A percentile compares a stretch with the other conserved stretches of the same genome.
phyloP scores from a whole-genome alignment of 1,284 basidiomycete species.

The Puccinia novopanici region DNA sequence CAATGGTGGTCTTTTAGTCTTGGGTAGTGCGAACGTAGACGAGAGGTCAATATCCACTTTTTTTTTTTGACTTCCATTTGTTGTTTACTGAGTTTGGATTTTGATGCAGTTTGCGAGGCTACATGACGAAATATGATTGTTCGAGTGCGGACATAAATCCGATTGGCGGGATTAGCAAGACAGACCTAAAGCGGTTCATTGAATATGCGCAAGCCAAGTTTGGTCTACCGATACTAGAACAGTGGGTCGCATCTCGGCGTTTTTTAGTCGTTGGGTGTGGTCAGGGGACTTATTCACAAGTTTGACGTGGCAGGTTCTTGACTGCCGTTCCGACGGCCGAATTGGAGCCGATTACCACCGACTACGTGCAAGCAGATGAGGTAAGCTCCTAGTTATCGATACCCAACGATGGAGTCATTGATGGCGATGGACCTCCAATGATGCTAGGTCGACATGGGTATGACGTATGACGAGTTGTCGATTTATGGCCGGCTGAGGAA shows the following conservation, averaged over 20 bases:
- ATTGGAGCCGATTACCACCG: conserved; percentile 44
- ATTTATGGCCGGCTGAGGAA: conserved; percentile 48
- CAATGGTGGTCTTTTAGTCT: conserved; percentile 43
- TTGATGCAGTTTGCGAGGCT: conserved; percentile 38
- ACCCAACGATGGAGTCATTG: neutral
- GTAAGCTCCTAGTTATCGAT: neutral
- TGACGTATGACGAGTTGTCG: conserved; percentile 49
- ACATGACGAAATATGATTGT: conserved; percentile 50
- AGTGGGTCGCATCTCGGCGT: conserved; percentile 27
- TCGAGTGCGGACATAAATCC: conserved; percentile 50
- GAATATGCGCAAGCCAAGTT: conserved; percentile 36
- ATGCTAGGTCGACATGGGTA: conserved; percentile 48
- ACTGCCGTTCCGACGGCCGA: conserved; percentile 44
- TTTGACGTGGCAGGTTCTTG: conserved; percentile 29
- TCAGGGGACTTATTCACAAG: neutral
- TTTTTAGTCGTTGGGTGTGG: neutral
- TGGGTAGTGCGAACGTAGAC: conserved; percentile 50
- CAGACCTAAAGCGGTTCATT: conserved; percentile 48
- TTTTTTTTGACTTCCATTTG: neutral
- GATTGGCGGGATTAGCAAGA: conserved; percentile 50
- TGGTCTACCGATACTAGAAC: conserved; percentile 42
- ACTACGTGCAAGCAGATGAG: conserved; percentile 50
- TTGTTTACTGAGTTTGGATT: neutral
- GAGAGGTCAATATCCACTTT: conserved; percentile 27
- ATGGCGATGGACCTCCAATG: neutral